Percentiles rank a stretch among this genome's conserved stretches.
These are phyloP conservation scores for Adiantum capillusveneris DNA, from an alignment of 75 land plant species.

Conservation along the genomic window DNA sequence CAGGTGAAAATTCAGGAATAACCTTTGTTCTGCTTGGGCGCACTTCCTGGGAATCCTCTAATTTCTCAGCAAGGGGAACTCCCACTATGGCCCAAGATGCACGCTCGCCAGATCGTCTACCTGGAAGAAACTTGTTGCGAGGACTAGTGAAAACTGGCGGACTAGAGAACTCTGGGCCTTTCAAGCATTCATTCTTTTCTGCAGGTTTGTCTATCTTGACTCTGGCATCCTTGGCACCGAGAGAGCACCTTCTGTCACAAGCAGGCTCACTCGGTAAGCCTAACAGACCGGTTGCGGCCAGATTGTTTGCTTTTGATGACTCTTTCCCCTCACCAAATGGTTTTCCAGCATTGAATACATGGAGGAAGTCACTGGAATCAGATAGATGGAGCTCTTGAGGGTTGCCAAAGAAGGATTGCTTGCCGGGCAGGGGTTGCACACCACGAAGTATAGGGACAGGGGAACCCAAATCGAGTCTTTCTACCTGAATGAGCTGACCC, in stretches of 20 bases:
- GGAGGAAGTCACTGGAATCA: neutral
- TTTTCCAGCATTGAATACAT: neutral
- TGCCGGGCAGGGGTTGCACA: conserved; percentile 60
- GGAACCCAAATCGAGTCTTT: conserved; percentile 50
- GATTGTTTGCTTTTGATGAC: too few relatives aligned
- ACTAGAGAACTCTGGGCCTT: neutral
- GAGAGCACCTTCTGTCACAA: neutral
- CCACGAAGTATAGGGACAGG: conserved; percentile 58
- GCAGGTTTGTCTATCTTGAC: neutral
- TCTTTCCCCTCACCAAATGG: too few relatives aligned
- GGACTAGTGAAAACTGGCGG: neutral
- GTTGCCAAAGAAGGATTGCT: conserved; percentile 58
- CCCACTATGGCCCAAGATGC: neutral
- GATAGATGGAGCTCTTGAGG: conserved; percentile 45
- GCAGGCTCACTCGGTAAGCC: neutral
- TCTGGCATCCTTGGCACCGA: neutral
- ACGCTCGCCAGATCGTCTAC: neutral
- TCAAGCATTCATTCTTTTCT: neutral
- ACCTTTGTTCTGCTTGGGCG: neutral
- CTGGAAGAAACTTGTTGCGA: too few relatives aligned
- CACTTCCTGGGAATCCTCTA: neutral
- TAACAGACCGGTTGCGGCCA: too few relatives aligned
- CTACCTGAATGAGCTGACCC: conserved; percentile 84
- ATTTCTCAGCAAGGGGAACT: neutral
- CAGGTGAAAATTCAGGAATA: conserved; percentile 6